Base-by-base conservation (phyloP, 2,329 filamentous ascomycete genomes). In the Parascedosporium putredinis region DNA sequence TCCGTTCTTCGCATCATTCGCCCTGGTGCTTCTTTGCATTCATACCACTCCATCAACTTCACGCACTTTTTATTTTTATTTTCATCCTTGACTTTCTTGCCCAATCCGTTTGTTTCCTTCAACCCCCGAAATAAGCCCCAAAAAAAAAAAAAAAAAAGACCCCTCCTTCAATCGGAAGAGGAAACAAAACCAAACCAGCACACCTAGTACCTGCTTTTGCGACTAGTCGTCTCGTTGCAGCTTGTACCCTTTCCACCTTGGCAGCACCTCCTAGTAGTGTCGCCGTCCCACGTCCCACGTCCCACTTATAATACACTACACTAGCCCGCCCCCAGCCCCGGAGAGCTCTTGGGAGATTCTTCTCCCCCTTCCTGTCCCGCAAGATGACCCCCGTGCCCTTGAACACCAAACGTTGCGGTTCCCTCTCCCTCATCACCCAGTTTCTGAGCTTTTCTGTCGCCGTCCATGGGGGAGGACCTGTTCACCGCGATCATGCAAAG, bases 401-500 rank as follows among this genome's bases (percentile, higher is more conserved):
- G n/a, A n/a, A n/a, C n/a, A 14, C 40, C 6, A 48, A 40, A 12
- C 31, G 22, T 10, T 22, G 18, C 33, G 20, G 16, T 16, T 10
- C 24, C 16, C 20, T 33, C 14, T n/a, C 20, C 12, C 14, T 25
- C n/a, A 23, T 27, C 33, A 6, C 12, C 4, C 33, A 38, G 40
- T 40, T 48, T 9, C 20, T 48, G 5, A 38, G 10, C 33, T 18
- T 48, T 6, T 34, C 45, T 27, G 18, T 33, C 34, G 20, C 27
- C 27, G 16, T 38, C 45, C 34, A 48, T 48, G 45, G 45, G 33
- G 45, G 45, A 22, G 33, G 45, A 34, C 12, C 33, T 24, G 38
- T 38, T 18, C 47, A 33, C 25, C 34, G 16, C 47, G 27, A 43
- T 36, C 45, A 47, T 73, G 70, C 61, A 74, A 72, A 60, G 61